Evolutionary conservation across 345 rosid species (phyloP), one percentile per base, ranked within the genome.

Genomic region (Moricandia arvensis): DNA sequence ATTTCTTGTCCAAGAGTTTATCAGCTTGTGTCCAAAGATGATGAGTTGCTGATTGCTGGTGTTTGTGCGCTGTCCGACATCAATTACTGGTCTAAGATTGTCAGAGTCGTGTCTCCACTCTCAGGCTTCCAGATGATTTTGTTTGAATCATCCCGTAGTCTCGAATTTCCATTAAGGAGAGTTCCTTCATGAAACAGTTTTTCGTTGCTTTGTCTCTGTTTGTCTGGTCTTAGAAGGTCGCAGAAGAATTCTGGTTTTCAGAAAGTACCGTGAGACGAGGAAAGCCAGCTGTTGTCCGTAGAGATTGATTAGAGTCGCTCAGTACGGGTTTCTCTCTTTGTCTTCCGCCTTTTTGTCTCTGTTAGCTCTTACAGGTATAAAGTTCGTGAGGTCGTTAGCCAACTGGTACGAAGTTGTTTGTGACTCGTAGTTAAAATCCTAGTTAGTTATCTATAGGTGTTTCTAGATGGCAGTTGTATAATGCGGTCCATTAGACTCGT

Each of bases 261-360:
- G n/a, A 93, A 93, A 89, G 91, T 95, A 69, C 96, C 98, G n/a
- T 71, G 99, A 93, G 79, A 85, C 90, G 58, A 83, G 97, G n/a
- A 76, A 91, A 91, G 88, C 83, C 84, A 49, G n/a, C 79, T 96
- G 64, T 78, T 96, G 81, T 66, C 86, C 34, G 78, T 76, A 71
- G 99, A 96, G 87, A 83, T 96, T 79, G 96, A 93, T 78, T n/a
- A 90, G 96, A 81, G 94, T 96, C 58, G 96, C 97, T 54, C 98
- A 93, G 96, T 96, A 70, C 70, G 27, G n/a, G n/a, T 62, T 35
- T 75, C 47, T 69, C 15, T 55, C 27, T 63, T 57, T 74, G 34
- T 13, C 61, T 68, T 62, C 47, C 68, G 27, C 59, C 8, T 60
- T 70, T 67, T 37, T 35, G n/a, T 59, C 69, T 59, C 47, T 58